phyloP scores from a whole-genome alignment of 2,329 filamentous ascomycete species.

The Coleophoma cylindrospora region DNA sequence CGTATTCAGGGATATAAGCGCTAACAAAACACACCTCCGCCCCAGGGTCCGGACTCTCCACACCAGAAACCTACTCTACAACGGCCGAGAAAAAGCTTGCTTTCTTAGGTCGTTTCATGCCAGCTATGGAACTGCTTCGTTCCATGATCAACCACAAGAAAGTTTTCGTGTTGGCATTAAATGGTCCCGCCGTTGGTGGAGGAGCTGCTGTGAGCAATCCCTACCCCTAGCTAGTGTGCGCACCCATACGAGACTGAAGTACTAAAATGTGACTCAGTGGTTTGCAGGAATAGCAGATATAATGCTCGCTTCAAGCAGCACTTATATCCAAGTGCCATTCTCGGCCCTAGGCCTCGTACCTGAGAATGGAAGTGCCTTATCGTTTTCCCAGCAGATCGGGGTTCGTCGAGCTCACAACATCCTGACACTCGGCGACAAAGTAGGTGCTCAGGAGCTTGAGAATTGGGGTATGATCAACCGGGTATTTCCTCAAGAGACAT shows the following conservation, averaged over 20 bases:
- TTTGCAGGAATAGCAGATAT: constrained; percentile 44
- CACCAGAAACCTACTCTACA: constrained; percentile 8
- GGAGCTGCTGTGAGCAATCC: constrained; percentile 31
- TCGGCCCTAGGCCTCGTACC: constrained; percentile 41
- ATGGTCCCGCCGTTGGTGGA: constrained; percentile 43
- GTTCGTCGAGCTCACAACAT: constrained; percentile 46
- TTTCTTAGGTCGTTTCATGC: constrained; percentile 13
- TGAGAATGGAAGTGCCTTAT: constrained; percentile 40
- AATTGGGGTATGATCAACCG: constrained; percentile 39
- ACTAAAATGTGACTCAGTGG: constrained; percentile 24
- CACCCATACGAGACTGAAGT: too few species aligned
- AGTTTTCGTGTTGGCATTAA: constrained; percentile 43
- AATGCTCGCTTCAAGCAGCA: constrained; percentile 35
- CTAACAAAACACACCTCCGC: too few species aligned
- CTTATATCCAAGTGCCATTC: constrained; percentile 44
- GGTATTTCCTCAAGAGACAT: constrained; percentile 34
- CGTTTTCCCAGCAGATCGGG: constrained; percentile 40
- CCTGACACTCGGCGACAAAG: constrained; percentile 43
- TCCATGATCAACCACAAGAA: constrained; percentile 44
- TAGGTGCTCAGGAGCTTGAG: constrained; percentile 36
- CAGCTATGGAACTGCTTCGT: constrained; percentile 32
- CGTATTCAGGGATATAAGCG: too few species aligned
- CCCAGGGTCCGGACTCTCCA: too few species aligned
- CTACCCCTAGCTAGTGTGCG: too few species aligned
- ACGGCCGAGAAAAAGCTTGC: constrained; percentile 20